phyloP scores from a whole-genome alignment of 352 stramenopile genomes.

The Globisporangium rhizosaccharum region DNA sequence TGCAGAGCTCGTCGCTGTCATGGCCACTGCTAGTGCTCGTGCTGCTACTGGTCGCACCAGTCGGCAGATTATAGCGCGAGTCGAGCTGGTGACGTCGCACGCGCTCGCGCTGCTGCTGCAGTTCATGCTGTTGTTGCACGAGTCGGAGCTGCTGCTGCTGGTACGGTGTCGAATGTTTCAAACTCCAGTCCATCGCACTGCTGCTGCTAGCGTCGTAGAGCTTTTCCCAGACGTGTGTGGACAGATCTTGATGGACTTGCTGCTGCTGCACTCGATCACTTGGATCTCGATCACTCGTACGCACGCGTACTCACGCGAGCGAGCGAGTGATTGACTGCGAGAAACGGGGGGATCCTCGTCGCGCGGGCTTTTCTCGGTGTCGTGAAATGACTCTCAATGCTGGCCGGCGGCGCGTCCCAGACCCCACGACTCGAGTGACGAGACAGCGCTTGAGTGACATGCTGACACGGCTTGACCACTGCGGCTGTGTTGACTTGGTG shows the following conservation, averaged over 20 bases:
- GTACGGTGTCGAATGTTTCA: neutral
- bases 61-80: too few relatives aligned
- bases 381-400: constrained; percentile 24
- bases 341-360: constrained; percentile 4
- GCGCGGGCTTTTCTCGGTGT: constrained; percentile 7
- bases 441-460: neutral
- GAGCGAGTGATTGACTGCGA: neutral
- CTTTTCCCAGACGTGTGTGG: constrained; percentile 7
- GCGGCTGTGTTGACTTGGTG: too few relatives aligned
- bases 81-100: neutral
- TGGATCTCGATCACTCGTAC: neutral
- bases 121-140: neutral
- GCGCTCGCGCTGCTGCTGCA: neutral
- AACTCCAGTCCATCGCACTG: constrained; percentile 25
- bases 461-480: neutral
- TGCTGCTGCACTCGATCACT: neutral
- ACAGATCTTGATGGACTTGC: constrained; percentile 3
- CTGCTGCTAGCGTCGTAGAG: neutral
- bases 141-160: neutral
- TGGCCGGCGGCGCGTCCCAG: constrained; percentile 22
- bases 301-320: neutral
- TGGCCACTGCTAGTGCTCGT: neutral
- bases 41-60: neutral
- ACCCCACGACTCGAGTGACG: constrained; percentile 1
- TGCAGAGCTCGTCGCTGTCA: neutral